phyloP scores from a whole-genome alignment of 805 yeast species.

The Cyberlindnera samutprakarnensis region DNA sequence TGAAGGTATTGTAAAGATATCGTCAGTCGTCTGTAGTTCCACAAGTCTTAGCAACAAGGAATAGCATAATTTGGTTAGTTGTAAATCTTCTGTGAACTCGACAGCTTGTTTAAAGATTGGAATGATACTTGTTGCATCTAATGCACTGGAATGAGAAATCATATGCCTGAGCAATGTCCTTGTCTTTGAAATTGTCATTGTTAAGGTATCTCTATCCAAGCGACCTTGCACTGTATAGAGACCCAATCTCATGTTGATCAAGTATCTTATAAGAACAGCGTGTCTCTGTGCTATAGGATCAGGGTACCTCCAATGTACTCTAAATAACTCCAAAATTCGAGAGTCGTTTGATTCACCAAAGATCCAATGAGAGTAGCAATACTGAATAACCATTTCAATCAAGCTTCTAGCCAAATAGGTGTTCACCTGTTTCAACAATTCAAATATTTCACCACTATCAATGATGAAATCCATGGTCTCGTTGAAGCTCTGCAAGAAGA shows the following conservation, averaged over 20 bases:
- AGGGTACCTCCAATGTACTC: constrained; percentile 25
- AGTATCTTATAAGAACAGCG: constrained; percentile 25
- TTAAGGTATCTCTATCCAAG: constrained; percentile 11
- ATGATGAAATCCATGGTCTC: constrained; percentile 32
- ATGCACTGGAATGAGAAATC: constrained; percentile 18
- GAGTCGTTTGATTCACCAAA: constrained; percentile 18
- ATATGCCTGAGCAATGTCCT: constrained; percentile 16
- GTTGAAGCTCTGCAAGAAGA: constrained; percentile 31
- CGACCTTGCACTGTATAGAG: constrained; percentile 15
- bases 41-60: constrained; percentile 17
- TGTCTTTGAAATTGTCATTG: constrained; percentile 14
- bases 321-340: constrained; percentile 18
- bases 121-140: constrained; percentile 26
- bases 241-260: constrained; percentile 30
- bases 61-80: constrained; percentile 22
- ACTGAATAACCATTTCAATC: constrained; percentile 35
- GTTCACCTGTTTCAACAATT: constrained; percentile 20
- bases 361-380: constrained; percentile 40
- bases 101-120: constrained; percentile 31
- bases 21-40: constrained; percentile 26
- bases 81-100: constrained; percentile 16
- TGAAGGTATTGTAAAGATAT: constrained; percentile 28
- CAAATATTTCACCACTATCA: constrained; percentile 30
- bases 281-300: constrained; percentile 27
- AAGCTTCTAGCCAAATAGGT: constrained; percentile 24